Evolutionary conservation across 192 early-diverging fungal species (phyloP), one percentile per base, ranked within the genome.

Genomic region (Coemansia sp.): DNA sequence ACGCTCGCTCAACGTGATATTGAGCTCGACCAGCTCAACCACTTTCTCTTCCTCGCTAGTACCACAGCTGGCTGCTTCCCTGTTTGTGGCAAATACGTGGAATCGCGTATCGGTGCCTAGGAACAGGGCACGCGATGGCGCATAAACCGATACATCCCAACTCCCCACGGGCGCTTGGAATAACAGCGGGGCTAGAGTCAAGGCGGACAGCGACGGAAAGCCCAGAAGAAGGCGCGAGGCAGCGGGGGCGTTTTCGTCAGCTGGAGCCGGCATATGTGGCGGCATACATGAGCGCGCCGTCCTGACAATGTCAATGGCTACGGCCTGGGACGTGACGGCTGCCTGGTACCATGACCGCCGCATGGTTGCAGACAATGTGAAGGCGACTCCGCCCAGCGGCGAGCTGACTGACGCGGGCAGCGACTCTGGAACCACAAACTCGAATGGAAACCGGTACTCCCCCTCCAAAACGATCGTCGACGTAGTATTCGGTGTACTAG

Each of bases 361-460:
- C 63, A 76, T 0, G 17, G 20, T 27, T 2, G 73, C 73, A 0
- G 15, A 10, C 61, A 77, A 12, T 4, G 25, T 35, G 43, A 71
- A 80, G n/a, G 29, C 41, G 22, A 74, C 73, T 1, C 39, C 10
- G 19, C 78, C 78, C 31, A 80, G 37, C 8, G 57, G 27, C 27
- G 78, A 80, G 2, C 1, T 24, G 24, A 80, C 78, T 2, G 78
- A 80, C 11, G 69, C 45, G 12, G 78, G 72, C 41, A 80, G 49
- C 1, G 22, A 35, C 12, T 51, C 42, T 22, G 78, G 72, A 42
- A 80, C 51, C 22, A 69, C 53, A 51, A 80, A 70, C 73, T 74
- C 72, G 41, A 80, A 80, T 6, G 62, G 51, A 53, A 74, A 80
- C 24, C 78, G 60, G 45, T 80, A 71, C 59, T 74, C 73, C 24